Evolutionary conservation across 768 basidiomycete genomes (phyloP).

Genomic region (Trametes gibbosa): DNA sequence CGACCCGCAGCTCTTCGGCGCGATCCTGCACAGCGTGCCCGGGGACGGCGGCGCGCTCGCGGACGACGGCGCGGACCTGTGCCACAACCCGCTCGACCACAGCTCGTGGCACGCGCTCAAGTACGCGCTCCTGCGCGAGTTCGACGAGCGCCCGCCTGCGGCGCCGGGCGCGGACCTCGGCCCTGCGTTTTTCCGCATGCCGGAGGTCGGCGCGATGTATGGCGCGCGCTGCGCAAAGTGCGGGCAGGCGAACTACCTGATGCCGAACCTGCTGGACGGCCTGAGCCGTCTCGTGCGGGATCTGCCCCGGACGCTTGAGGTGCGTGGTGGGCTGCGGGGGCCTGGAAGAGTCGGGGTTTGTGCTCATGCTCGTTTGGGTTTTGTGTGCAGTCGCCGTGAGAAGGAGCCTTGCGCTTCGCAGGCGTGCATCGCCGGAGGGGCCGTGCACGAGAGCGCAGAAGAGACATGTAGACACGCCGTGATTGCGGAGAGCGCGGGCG

Average conservation of each 20-base stretch:
- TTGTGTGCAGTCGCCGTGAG: neutral
- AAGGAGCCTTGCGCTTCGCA: too few species aligned
- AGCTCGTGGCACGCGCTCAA: constrained; percentile 20
- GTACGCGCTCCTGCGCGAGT: constrained; percentile 18
- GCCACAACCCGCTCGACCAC: constrained; percentile 18
- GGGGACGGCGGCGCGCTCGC: constrained; percentile 1
- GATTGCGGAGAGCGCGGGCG: neutral
- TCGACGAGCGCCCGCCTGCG: constrained; percentile 16
- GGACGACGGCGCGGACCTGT: neutral
- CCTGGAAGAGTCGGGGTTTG: neutral
- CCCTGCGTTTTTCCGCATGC: constrained; percentile 4
- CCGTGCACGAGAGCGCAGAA: neutral
- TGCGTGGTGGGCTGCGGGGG: neutral
- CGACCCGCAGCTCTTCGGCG: constrained; percentile 35
- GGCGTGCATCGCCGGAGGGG: neutral
- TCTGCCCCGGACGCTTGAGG: neutral
- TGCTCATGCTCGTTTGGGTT: neutral
- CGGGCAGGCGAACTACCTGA: constrained; percentile 1
- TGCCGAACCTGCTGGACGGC: constrained; percentile 17
- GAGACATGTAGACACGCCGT: neutral
- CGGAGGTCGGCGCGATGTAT: constrained; percentile 14
- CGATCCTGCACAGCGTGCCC: constrained; percentile 14
- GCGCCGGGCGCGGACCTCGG: constrained; percentile 15
- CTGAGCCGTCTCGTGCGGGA: neutral
- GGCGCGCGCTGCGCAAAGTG: constrained; percentile 20